Conservation (phyloP, 2,329 filamentous ascomycete genomes). For the Colletotrichum lini region DNA sequence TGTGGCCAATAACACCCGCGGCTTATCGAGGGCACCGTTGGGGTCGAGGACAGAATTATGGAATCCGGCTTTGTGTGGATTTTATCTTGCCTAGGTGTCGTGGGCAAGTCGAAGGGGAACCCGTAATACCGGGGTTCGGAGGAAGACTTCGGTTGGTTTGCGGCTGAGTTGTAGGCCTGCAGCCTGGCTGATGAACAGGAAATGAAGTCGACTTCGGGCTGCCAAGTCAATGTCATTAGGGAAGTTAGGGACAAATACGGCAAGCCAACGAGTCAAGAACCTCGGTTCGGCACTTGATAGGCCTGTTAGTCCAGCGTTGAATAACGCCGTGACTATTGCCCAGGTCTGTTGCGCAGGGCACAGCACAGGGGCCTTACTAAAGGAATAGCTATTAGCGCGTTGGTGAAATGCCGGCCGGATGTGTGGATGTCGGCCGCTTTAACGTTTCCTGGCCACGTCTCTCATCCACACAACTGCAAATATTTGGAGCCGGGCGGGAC, state of each 20-base stretch:
- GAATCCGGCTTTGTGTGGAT: background rate
- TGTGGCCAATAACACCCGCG: background rate
- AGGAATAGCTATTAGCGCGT: background rate
- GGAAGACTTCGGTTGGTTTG: background rate
- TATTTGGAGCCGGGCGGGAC: background rate
- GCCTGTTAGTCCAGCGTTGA: background rate
- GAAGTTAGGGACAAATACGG: background rate
- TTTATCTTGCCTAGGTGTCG: background rate
- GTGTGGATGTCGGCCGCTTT: background rate
- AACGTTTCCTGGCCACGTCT: background rate
- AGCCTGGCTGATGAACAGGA: background rate
- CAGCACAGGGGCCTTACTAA: background rate
- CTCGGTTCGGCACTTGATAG: background rate
- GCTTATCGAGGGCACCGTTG: background rate
- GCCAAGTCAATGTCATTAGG: background rate
- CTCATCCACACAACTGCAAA: background rate
- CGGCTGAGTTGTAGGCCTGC: background rate
- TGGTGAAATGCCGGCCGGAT: conserved; percentile 15
- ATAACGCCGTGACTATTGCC: background rate
- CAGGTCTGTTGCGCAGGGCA: background rate
- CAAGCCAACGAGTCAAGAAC: conserved; percentile 11
- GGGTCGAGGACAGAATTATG: conserved; percentile 10
- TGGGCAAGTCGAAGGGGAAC: background rate
- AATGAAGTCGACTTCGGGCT: background rate
- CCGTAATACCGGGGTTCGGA: background rate